phyloP scores from a whole-genome alignment of 2,329 filamentous ascomycete genomes.

The Fragosphaeria purpurea region DNA sequence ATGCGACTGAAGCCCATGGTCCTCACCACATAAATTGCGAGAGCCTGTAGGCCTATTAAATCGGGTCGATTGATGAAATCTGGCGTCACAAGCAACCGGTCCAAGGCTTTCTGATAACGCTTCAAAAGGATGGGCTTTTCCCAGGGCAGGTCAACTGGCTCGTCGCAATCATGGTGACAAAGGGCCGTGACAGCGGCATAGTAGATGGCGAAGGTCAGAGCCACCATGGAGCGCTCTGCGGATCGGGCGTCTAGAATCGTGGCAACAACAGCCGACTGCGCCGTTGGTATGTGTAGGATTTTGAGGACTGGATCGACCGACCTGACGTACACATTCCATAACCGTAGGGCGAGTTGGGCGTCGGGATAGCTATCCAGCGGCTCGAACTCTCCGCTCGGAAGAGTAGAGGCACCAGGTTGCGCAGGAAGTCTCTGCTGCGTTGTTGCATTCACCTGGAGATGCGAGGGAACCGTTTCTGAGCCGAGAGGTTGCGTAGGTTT shows the following conservation, averaged over 20 bases:
- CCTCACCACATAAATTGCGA: conserved; percentile 1
- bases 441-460: too few species aligned
- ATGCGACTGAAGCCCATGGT: too few species aligned
- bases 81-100: background rate
- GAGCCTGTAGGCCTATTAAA: background rate
- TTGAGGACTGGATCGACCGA: conserved; percentile 2
- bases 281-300: background rate
- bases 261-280: background rate
- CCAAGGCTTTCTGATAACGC: background rate
- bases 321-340: conserved; percentile 1
- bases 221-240: background rate
- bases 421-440: background rate
- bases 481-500: too few species aligned
- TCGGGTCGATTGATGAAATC: background rate
- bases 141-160: background rate
- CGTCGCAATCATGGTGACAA: background rate
- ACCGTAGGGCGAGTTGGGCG: background rate
- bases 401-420: background rate
- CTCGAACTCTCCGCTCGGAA: background rate
- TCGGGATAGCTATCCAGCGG: background rate
- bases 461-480: too few species aligned
- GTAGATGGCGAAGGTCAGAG: conserved; percentile 1
- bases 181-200: conserved; percentile 1
- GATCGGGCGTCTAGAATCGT: background rate
- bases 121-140: background rate